Conservation (phyloP, 345 rosid species). For the Mallotus nudiflorus region DNA sequence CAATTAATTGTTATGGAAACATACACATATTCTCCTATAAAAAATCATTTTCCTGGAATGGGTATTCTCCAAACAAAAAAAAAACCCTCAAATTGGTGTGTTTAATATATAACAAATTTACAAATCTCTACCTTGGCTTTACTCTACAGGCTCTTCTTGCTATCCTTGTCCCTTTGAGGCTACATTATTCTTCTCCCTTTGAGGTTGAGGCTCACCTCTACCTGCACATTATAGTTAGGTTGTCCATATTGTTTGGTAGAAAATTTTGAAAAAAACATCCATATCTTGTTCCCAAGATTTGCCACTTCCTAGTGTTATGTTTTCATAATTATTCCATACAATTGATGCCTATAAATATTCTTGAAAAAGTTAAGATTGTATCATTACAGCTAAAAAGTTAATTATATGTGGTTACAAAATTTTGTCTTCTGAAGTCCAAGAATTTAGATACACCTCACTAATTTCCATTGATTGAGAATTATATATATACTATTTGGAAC, state of each 20-base stretch:
- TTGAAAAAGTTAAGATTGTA: conserved; percentile 6
- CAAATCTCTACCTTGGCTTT: too few relatives aligned
- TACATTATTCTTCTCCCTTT: too few relatives aligned
- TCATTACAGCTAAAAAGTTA: conserved; percentile 23
- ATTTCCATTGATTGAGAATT: not conserved
- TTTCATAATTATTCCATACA: conserved; percentile 19
- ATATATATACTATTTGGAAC: too few relatives aligned
- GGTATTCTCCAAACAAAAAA: too few relatives aligned
- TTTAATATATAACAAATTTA: too few relatives aligned
- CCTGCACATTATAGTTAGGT: not conserved
- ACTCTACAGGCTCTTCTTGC: too few relatives aligned
- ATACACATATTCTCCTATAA: too few relatives aligned
- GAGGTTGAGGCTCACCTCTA: too few relatives aligned
- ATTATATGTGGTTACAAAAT: not conserved
- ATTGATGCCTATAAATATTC: conserved; percentile 15
- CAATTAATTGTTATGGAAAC: too few relatives aligned
- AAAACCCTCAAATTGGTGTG: too few relatives aligned
- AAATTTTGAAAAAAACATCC: conserved; percentile 26
- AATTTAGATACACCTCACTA: not conserved
- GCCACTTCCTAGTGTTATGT: conserved; percentile 38
- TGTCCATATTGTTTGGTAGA: conserved; percentile 18
- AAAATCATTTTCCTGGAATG: too few relatives aligned
- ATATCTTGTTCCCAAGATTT: conserved; percentile 43
- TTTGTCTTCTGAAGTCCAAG: not conserved
- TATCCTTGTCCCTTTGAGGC: too few relatives aligned